These are phyloP conservation scores for Monilinia laxa DNA, from an alignment of 2,329 filamentous ascomycete genomes.

Conservation along the genomic window DNA sequence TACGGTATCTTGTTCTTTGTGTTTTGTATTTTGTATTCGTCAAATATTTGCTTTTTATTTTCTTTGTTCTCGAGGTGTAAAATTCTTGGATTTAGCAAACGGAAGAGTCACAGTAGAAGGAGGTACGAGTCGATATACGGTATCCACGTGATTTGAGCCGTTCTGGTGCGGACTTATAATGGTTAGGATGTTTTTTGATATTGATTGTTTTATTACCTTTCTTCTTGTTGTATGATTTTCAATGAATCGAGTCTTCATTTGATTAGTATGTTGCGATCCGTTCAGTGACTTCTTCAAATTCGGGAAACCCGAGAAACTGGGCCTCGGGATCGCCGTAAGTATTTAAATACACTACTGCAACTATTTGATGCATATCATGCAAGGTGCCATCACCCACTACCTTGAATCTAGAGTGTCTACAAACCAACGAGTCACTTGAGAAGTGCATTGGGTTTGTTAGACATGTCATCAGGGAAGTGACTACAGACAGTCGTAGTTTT, in stretches of 20 bases:
- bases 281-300: not conserved
- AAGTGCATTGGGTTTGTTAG: not conserved
- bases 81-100: not conserved
- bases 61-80: not conserved
- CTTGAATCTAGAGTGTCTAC: constrained; percentile 14
- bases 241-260: not conserved
- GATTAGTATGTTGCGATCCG: not conserved
- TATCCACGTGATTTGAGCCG: not conserved
- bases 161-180: not conserved
- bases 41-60: not conserved
- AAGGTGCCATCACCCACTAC: constrained; percentile 19
- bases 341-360: constrained; percentile 11
- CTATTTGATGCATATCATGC: constrained; percentile 3
- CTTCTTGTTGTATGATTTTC: not conserved
- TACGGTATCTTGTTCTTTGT: not conserved
- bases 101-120: not conserved
- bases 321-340: constrained; percentile 8
- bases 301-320: not conserved
- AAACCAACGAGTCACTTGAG: not conserved
- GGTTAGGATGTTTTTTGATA: not conserved
- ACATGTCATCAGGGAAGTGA: not conserved
- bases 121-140: not conserved
- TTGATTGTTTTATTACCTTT: not conserved
- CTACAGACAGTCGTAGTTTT: not conserved
- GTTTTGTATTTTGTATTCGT: not conserved